Base-by-base conservation (phyloP, 2,329 filamentous ascomycete species). In the Chalaropsis ovoidea region DNA sequence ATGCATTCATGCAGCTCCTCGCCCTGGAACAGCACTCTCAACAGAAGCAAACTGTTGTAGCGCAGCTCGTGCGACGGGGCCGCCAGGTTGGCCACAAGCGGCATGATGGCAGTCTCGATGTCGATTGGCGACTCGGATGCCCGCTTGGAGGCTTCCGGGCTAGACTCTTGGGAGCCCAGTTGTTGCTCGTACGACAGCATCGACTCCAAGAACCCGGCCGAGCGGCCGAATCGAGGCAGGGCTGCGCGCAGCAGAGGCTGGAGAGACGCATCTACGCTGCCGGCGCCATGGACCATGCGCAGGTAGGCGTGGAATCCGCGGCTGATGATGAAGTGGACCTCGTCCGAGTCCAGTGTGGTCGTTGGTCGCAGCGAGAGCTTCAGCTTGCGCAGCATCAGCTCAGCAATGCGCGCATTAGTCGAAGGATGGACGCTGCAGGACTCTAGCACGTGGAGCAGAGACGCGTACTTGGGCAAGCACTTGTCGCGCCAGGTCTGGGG, bases 61-160 rank as follows among this genome's bases (percentile, higher is more conserved):
- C 93, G 84, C 63, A 96, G 78, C 13, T 86, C 79, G 70, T 92
- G 88, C 7, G 88, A 93, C 13, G 88, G 83, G 0, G 86, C 85
- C 3, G 86, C 83, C 22, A 99, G 79, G 69, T 93, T 95, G 13
- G 82, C 78, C 65, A 92, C 80, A 1, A 96, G 77, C 2, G 84
- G 82, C 52, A 79, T 77, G 15, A 86, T 79, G 11, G 94, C 80
- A 0, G 80, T 77, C 63, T 88, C 83, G 42, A 85, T 79, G 24
- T 86, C 80, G 13, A 78, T 68, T 2, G 68, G 58, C 6, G 63
- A 61, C 45, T 62, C 49, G 19, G 22, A 22, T 27, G 42, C 43
- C n/a, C 54, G 31, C 27, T 56, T 61, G 10, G 60, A 49, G 11
- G 52, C 39, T n/a, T 42, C 56, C 1, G 45, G 31, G 24, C n/a